Conservation (phyloP, 352 stramenopile species). For the Phytopythium boreale region DNA sequence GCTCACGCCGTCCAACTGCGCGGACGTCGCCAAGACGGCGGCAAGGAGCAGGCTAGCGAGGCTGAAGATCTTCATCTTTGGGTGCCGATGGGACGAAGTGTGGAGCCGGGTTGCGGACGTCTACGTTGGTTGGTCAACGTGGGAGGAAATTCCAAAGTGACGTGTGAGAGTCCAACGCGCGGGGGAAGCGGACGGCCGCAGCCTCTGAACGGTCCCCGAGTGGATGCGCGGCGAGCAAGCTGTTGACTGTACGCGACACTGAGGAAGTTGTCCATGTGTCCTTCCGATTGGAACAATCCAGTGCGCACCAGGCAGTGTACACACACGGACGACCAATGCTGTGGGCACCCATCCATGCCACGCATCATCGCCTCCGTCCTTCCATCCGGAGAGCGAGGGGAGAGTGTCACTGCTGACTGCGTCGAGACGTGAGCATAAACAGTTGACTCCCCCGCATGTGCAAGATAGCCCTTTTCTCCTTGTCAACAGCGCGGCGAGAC, state of each 20-base stretch:
- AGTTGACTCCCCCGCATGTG: background rate
- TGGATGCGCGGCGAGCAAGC: background rate
- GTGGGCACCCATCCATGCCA: no score
- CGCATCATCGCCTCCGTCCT: no score
- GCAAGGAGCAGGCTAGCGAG: conserved; percentile 2
- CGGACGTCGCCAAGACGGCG: background rate
- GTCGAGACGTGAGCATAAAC: background rate
- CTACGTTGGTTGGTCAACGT: background rate
- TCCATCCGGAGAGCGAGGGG: no score
- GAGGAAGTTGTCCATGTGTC: background rate
- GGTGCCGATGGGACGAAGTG: no score
- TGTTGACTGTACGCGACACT: background rate
- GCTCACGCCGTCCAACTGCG: background rate
- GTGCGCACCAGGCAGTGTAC: background rate
- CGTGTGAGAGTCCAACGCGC: background rate
- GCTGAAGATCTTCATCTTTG: conserved; percentile 2
- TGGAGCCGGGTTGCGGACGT: background rate
- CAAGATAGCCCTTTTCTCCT: background rate
- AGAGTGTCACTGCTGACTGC: no score
- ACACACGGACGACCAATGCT: background rate
- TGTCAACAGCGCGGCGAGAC: background rate
- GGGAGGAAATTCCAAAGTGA: background rate
- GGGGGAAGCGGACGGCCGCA: no score
- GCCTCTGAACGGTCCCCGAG: background rate
- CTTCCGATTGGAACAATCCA: background rate